Conservation (phyloP, 768 basidiomycete genomes). For the Tylopilus plumbeoviolaceoides region DNA sequence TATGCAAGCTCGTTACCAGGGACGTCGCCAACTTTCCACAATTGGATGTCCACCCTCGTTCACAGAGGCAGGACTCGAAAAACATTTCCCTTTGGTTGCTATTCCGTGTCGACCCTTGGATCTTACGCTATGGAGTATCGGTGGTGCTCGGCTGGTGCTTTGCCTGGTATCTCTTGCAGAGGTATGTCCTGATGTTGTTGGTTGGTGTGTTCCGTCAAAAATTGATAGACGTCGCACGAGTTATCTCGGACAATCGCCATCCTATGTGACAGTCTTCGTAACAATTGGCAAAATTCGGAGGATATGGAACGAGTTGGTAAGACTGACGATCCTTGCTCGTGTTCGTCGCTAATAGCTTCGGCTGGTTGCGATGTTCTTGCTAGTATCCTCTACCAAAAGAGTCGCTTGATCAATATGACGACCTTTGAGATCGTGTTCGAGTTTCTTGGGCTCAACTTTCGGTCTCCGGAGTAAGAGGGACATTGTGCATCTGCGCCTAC, state of each 20-base stretch:
- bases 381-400: conserved; percentile 67
- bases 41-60: conserved; percentile 4
- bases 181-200: conserved; percentile 22
- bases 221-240: conserved; percentile 64
- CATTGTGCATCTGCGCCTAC: neutral
- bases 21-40: conserved; percentile 13
- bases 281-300: conserved; percentile 91
- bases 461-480: conserved; percentile 65
- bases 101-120: conserved; percentile 67
- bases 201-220: neutral
- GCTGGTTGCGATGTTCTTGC: conserved; percentile 88
- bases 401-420: conserved; percentile 70
- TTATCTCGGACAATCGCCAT: conserved; percentile 69
- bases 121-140: conserved; percentile 74
- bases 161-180: conserved; percentile 72
- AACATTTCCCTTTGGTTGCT: conserved; percentile 44
- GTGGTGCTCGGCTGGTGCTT: conserved; percentile 72
- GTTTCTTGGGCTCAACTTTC: conserved; percentile 82
- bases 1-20: conserved; percentile 38
- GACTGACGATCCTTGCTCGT: conserved; percentile 25
- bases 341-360: conserved; percentile 28
- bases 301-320: conserved; percentile 87
- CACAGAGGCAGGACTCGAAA: neutral
- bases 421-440: conserved; percentile 81
- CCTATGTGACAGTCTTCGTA: conserved; percentile 70